Percentiles rank a stretch among this genome's conserved stretches.
Conservation (phyloP, 140 eudicot genomes). For the Flaveria floridana region DNA sequence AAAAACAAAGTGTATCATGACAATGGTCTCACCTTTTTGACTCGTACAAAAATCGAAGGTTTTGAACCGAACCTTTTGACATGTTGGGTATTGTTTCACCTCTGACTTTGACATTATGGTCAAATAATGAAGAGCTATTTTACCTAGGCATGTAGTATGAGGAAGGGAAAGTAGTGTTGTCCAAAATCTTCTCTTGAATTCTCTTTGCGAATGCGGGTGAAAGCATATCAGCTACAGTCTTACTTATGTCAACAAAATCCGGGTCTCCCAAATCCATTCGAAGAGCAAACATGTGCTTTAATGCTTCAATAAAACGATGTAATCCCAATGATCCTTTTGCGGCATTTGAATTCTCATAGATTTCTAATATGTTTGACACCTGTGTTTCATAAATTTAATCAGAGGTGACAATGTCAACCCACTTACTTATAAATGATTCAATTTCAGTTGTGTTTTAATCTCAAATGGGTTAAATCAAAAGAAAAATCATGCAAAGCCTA, state of each 20-base stretch:
- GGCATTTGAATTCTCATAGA: slow-evolving; percentile 52
- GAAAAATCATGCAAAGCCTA: not conserved
- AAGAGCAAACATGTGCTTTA: slow-evolving; percentile 85
- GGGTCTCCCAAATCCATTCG: slow-evolving; percentile 94
- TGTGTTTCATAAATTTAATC: slow-evolving; percentile 27
- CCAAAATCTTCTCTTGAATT: slow-evolving; percentile 56
- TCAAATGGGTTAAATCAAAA: slow-evolving; percentile 2
- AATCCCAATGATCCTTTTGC: slow-evolving; percentile 67
- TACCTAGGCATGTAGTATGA: slow-evolving; percentile 75
- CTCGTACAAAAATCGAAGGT: not conserved
- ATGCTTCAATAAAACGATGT: slow-evolving; percentile 77
- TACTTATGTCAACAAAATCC: slow-evolving; percentile 52
- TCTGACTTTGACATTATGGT: not conserved
- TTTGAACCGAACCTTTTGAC: not conserved
- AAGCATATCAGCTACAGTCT: slow-evolving; percentile 68
- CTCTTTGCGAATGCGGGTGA: slow-evolving; percentile 61
- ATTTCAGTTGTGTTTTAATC: not conserved
- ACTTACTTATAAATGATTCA: not conserved
- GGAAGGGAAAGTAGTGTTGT: slow-evolving; percentile 87
- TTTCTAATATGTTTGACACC: slow-evolving; percentile 64
- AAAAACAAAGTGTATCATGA: not conserved
- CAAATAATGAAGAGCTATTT: not conserved
- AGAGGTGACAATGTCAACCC: not conserved
- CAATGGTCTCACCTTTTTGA: not conserved
- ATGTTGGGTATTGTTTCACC: not conserved